Base-by-base conservation (phyloP, 2,329 filamentous ascomycete genomes). In the Xylaria sp. region DNA sequence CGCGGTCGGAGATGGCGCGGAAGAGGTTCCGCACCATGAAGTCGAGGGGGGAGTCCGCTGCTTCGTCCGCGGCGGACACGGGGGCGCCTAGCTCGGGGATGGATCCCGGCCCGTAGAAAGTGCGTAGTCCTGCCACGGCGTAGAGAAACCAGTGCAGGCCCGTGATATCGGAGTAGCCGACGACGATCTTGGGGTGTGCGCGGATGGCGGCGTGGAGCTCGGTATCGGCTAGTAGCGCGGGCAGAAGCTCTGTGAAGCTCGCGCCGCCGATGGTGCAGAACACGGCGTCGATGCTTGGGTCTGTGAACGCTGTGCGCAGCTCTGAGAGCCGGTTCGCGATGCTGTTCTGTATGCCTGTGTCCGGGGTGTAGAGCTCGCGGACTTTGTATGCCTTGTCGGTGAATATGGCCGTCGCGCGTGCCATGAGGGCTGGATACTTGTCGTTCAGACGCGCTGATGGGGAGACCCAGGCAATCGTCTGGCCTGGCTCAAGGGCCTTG, bases 121-220 rank as follows among this genome's bases (percentile, higher is more conserved):
- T 83, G 50, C 82, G 80, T 44, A 84, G 74, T 0, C 82, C 82
- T 0, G 80, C 76, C 12, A 76, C 32, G 0, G 78, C 78, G 68
- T 81, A 69, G 41, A 84, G 73, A 58, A 81, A 79, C 82, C 82
- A 84, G 73, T 84, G 82, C 44, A 84, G 65, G 39, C 79, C 77
- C 0, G 80, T 81, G 62, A 83, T 83, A 65, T 84, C 82, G 1
- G 81, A 82, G 65, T 78, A 82, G 1, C 82, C 82, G 18, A 83
- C 78, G 1, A 84, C 76, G 23, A 84, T 77, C 75, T 83, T 84
- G 41, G 82, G 82, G 55, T 80, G 76, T 1, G 69, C 70, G 5
- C 77, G 78, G 46, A 84, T 79, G 1, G 67, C 63, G 12, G 28
- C 61, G 37, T 81, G 80, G 1, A 83, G 75, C 10, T 76, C 77